These are phyloP conservation scores for Canariomyces notabilis DNA, from an alignment of 2,329 filamentous ascomycete species.

Conservation along the genomic window DNA sequence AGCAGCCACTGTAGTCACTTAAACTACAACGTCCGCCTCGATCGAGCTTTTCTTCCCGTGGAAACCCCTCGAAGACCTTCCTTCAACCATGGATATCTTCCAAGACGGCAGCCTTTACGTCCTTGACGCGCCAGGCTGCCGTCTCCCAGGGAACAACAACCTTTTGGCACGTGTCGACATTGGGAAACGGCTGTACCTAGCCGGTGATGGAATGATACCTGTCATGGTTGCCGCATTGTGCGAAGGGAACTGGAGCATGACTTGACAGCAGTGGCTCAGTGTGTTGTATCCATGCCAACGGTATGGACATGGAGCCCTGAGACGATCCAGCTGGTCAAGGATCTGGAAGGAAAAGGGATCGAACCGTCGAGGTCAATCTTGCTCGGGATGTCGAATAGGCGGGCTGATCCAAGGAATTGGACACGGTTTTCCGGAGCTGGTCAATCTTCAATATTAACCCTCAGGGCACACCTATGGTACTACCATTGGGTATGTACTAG, in stretches of 20 bases:
- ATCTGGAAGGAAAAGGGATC: slow-evolving; percentile 29
- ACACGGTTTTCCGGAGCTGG: slow-evolving; percentile 19
- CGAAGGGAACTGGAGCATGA: slow-evolving; percentile 46
- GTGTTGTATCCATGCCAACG: slow-evolving; percentile 46
- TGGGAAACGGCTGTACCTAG: slow-evolving; percentile 42
- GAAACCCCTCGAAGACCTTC: slow-evolving; percentile 14
- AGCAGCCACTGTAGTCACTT: neutral
- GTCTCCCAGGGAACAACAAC: slow-evolving; percentile 45
- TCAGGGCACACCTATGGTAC: too few relatives aligned
- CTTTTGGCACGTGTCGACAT: slow-evolving; percentile 33
- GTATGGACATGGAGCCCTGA: slow-evolving; percentile 35
- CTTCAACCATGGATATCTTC: slow-evolving; percentile 35
- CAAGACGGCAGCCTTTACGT: slow-evolving; percentile 40
- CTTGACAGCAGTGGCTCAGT: slow-evolving; percentile 37
- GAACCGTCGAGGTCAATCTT: slow-evolving; percentile 45
- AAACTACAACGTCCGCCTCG: neutral
- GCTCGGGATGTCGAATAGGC: slow-evolving; percentile 45
- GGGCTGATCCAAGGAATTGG: slow-evolving; percentile 15
- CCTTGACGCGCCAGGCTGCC: slow-evolving; percentile 44
- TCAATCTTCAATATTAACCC: too few relatives aligned
- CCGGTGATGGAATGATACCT: slow-evolving; percentile 47
- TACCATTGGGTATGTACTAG: too few relatives aligned
- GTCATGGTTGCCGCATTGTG: slow-evolving; percentile 44
- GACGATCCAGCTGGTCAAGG: slow-evolving; percentile 34
- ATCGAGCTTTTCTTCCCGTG: slow-evolving; percentile 9